Evolutionary conservation across 1,284 basidiomycete species (phyloP).

Genomic region (Rhodotorula glutinis): DNA sequence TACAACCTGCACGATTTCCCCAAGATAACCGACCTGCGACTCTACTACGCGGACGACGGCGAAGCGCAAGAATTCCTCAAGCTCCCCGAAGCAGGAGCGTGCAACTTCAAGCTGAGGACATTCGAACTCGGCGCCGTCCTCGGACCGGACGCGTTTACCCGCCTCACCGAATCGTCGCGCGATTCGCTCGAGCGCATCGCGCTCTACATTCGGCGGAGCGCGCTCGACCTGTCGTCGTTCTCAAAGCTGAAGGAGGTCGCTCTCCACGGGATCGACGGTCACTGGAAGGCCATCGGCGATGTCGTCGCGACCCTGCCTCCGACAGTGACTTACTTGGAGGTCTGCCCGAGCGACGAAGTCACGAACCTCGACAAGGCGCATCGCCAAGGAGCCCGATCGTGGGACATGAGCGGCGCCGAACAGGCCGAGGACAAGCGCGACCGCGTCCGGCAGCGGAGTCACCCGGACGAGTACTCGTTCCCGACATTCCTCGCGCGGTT

Average conservation of each 20-base stretch:
- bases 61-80: neutral
- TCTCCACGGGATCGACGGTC: neutral
- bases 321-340: neutral
- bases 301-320: neutral
- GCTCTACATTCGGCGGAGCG: neutral
- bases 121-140: neutral
- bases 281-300: neutral
- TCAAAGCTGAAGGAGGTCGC: neutral
- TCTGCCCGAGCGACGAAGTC: neutral
- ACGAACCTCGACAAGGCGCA: neutral
- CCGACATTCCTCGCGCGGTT: neutral
- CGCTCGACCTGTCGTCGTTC: neutral
- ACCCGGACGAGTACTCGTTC: neutral
- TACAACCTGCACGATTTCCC: too few relatives aligned
- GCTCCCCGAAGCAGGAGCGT: neutral
- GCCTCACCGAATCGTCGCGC: neutral
- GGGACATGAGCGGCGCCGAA: neutral
- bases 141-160: neutral
- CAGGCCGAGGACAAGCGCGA: neutral
- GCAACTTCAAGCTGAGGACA: neutral
- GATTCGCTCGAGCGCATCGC: neutral
- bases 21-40: too few relatives aligned
- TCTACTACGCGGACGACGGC: too few relatives aligned
- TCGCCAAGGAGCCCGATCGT: neutral
- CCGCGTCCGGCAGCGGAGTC: neutral